Conservation (phyloP, 1,139 yeast species). For the Debaryomycetaceae sp. region DNA sequence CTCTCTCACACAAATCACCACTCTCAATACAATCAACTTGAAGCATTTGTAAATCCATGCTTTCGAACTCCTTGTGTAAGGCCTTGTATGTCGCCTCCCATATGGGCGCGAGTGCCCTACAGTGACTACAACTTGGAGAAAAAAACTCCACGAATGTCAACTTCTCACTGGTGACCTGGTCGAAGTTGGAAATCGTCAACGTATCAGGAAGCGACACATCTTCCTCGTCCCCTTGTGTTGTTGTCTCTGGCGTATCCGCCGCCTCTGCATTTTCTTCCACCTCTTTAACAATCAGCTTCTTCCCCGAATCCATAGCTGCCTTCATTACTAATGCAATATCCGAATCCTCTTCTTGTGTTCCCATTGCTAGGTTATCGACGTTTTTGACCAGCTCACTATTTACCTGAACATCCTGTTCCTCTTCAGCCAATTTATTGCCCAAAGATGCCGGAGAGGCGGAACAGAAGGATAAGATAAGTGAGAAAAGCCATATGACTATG, state of each 20-base stretch:
- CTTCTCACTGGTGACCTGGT: slow-evolving; percentile 39
- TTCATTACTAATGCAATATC: not conserved
- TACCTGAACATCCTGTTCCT: not conserved
- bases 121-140: slow-evolving; percentile 72
- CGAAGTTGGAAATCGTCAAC: slow-evolving; percentile 39
- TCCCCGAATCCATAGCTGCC: not conserved
- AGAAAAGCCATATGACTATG: not conserved
- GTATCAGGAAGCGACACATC: slow-evolving; percentile 17
- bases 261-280: slow-evolving; percentile 7
- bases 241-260: not conserved
- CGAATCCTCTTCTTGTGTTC: not conserved
- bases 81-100: slow-evolving; percentile 57
- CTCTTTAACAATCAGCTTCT: slow-evolving; percentile 1
- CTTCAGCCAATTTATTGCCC: not conserved
- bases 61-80: slow-evolving; percentile 34
- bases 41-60: slow-evolving; percentile 49
- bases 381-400: not conserved
- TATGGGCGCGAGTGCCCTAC: slow-evolving; percentile 59
- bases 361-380: not conserved
- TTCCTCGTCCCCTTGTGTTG: slow-evolving; percentile 2
- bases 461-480: not conserved
- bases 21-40: slow-evolving; percentile 72
- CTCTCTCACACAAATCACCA: slow-evolving; percentile 69
- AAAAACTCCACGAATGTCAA: slow-evolving; percentile 62
- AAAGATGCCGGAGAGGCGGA: not conserved